phyloP scores from a whole-genome alignment of 2,329 filamentous ascomycete genomes.

The Venturiaceae sp. region DNA sequence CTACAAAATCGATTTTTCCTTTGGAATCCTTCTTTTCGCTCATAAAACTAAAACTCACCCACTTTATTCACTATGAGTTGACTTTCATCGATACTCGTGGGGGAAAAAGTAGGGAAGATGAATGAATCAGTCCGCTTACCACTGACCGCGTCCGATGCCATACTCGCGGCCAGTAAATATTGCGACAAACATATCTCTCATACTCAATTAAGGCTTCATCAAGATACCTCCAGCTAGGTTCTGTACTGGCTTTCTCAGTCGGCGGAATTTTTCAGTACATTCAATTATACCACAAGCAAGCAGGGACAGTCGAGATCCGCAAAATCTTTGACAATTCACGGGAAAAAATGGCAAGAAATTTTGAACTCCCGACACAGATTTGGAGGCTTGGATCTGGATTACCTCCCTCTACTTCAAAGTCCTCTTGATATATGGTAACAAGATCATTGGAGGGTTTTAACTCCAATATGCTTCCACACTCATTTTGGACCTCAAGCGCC shows the following conservation, averaged over 20 bases:
- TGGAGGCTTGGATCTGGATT: background rate
- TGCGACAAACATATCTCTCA: conserved; percentile 3
- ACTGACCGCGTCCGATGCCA: background rate
- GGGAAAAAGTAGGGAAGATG: conserved; percentile 6
- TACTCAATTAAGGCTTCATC: too few relatives aligned
- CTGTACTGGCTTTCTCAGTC: background rate
- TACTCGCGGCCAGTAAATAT: conserved; percentile 7
- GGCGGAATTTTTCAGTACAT: background rate
- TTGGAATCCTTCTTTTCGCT: background rate
- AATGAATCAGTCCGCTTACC: conserved; percentile 3
- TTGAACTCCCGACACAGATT: background rate
- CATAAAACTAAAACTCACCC: conserved; percentile 1
- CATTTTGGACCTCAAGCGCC: background rate
- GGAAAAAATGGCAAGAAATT: too few relatives aligned
- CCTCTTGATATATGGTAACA: background rate
- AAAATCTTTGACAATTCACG: too few relatives aligned
- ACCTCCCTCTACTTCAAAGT: background rate
- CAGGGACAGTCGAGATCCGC: too few relatives aligned
- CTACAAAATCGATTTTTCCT: background rate
- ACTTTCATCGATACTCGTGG: conserved; percentile 1
- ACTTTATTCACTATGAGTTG: conserved; percentile 7
- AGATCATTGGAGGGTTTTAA: background rate
- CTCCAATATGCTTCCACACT: background rate
- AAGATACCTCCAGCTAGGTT: too few relatives aligned
- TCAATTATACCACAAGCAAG: too few relatives aligned